A percentile compares a stretch with the other conserved stretches of the same genome.
These are phyloP conservation scores for Tricladium varicosporioides DNA, from an alignment of 2,329 filamentous ascomycete genomes.

Conservation along the genomic window DNA sequence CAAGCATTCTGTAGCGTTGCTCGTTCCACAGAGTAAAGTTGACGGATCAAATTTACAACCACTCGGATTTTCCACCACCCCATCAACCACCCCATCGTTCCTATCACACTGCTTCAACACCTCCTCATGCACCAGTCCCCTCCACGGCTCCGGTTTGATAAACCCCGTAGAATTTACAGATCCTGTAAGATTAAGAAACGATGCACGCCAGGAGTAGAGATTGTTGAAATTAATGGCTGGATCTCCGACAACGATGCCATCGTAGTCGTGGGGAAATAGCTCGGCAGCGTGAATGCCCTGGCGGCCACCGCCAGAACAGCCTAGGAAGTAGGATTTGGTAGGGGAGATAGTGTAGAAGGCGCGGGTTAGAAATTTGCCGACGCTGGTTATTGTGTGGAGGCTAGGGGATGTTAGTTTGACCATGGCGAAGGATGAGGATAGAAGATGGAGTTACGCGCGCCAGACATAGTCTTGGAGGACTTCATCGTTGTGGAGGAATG, in stretches of 20 bases:
- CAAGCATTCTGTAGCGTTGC: slow-evolving; percentile 14
- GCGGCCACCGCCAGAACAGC: slow-evolving; percentile 48
- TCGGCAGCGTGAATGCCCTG: slow-evolving; percentile 46
- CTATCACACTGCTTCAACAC: slow-evolving; percentile 48
- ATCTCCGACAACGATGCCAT: slow-evolving; percentile 36
- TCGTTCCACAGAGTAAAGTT: slow-evolving; percentile 21
- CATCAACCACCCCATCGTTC: slow-evolving; percentile 47
- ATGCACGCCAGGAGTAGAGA: slow-evolving; percentile 4
- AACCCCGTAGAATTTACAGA: not conserved
- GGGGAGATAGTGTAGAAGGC: not conserved
- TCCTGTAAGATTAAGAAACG: slow-evolving; percentile 7
- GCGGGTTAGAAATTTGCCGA: not conserved
- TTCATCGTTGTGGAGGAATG: slow-evolving; percentile 23
- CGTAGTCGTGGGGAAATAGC: slow-evolving; percentile 40
- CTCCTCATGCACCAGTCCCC: slow-evolving; percentile 34
- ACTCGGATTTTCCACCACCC: slow-evolving; percentile 40
- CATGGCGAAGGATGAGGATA: not conserved
- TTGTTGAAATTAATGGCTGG: slow-evolving; percentile 32
- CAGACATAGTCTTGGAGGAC: slow-evolving; percentile 27
- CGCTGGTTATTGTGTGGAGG: slow-evolving; percentile 3
- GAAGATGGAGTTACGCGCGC: slow-evolving; percentile 8
- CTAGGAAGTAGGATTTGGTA: slow-evolving; percentile 41
- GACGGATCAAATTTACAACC: slow-evolving; percentile 36
- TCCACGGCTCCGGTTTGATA: slow-evolving; percentile 1
- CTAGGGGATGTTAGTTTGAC: not conserved